Base-by-base conservation (phyloP, 2,329 filamentous ascomycete genomes). In the Fusarium sp. region DNA sequence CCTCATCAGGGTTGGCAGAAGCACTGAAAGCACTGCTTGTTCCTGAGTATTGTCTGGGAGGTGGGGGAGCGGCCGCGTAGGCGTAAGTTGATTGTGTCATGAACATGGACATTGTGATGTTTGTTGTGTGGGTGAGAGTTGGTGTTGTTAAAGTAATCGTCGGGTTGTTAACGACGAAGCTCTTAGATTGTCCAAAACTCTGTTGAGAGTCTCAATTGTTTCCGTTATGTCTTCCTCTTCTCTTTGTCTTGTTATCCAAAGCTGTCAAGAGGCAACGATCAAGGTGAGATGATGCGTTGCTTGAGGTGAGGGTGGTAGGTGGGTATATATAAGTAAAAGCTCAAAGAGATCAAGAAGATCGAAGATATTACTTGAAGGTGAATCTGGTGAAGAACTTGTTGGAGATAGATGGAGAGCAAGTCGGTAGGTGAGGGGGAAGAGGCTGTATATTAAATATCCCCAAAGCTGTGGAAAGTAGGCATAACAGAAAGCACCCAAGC, bases 1-100 rank as follows among this genome's bases (percentile, higher is more conserved):
- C 95, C 83, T 98, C 95, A 78, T 98, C 94, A 58, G 95, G 93
- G 80, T 97, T 97, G 75, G 94, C 95, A 70, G 94, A 97, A 76
- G 92, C 92, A 83, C 93, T 97, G 85, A 97, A 97, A 75, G 95
- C 95, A 83, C 94, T 97, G 84, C 94, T 97, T 67, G 93, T 97
- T 79, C 91, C 87, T 42, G 89, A 86, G 75, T 91, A 91, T 78
- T 93, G 91, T 79, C 91, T 89, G 54, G 90, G 85, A 58, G 84
- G 75, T 71, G 66, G 77, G 57, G 74, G 76, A 65, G 72, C 67
- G 49, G 75, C 69, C 58, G 74, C 71, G 71, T 79, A 80, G 73
- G 71, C 73, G 73, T 78, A 80, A 57, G 75, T 71, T 42, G 74
- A 75, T 74, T 79, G 78, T 70, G 77, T 72, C 74, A 79, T 78